A percentile compares a stretch with the other conserved stretches of the same genome.
Conservation (phyloP, 208 protist species). For the Leishmania guyanensis region DNA sequence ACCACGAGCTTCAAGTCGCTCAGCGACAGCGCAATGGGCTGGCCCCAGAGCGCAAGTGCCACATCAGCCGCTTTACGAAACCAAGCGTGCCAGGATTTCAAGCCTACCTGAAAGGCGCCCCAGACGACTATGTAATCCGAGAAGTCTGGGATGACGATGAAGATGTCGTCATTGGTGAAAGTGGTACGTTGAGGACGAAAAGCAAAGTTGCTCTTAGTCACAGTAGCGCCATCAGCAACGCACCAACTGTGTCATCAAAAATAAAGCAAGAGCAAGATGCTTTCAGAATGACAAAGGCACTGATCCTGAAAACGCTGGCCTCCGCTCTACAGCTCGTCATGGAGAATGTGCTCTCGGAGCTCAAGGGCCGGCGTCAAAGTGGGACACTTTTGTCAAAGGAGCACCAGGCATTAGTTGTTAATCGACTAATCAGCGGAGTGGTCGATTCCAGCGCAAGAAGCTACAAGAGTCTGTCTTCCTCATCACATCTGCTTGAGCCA, state of each 20-base stretch:
- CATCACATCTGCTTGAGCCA: conserved; percentile 77
- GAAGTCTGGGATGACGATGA: conserved; percentile 64
- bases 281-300: conserved; percentile 41
- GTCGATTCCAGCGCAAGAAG: conserved; percentile 64
- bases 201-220: conserved; percentile 3
- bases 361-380: conserved; percentile 53
- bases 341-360: conserved; percentile 53
- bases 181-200: neutral
- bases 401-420: conserved; percentile 52
- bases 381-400: conserved; percentile 57
- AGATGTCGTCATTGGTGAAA: neutral
- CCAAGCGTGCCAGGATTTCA: conserved; percentile 81
- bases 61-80: conserved; percentile 83
- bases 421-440: conserved; percentile 62
- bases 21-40: conserved; percentile 73
- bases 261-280: conserved; percentile 38
- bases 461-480: conserved; percentile 82
- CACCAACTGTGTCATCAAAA: conserved; percentile 22
- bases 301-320: conserved; percentile 57
- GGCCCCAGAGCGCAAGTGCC: conserved; percentile 63
- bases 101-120: conserved; percentile 70
- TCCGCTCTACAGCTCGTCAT: conserved; percentile 50
- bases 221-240: conserved; percentile 4
- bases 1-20: conserved; percentile 80
- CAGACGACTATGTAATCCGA: conserved; percentile 72